Conservation (phyloP, 768 basidiomycete species). For the Podaxis pistillaris region DNA sequence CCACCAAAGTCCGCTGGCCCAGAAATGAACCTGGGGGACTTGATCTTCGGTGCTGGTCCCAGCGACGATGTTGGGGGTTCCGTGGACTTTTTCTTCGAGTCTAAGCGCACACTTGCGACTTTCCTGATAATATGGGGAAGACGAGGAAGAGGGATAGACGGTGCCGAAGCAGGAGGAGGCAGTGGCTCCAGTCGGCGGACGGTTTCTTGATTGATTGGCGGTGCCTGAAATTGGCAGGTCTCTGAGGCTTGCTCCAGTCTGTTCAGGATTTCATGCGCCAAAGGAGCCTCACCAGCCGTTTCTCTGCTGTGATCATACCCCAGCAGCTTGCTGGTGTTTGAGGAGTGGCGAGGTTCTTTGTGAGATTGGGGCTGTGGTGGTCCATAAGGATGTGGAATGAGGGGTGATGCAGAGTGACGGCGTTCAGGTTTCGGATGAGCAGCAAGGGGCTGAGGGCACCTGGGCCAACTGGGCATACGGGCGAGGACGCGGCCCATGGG, state of each 20-base stretch:
- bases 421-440: slow-evolving; percentile 23
- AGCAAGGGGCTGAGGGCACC: slow-evolving; percentile 17
- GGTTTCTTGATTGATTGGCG: slow-evolving; percentile 3
- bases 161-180: slow-evolving; percentile 5
- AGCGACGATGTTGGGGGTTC: slow-evolving; percentile 11
- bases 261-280: background rate
- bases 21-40: slow-evolving; percentile 25
- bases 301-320: background rate
- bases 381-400: slow-evolving; percentile 15
- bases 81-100: slow-evolving; percentile 16
- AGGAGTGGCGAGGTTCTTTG: background rate
- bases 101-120: slow-evolving; percentile 35
- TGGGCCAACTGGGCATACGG: slow-evolving; percentile 43
- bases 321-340: background rate
- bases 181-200: slow-evolving; percentile 6
- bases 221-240: background rate
- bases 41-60: slow-evolving; percentile 26
- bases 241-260: background rate
- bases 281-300: background rate
- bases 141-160: slow-evolving; percentile 12
- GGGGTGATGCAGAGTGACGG: slow-evolving; percentile 17
- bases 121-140: slow-evolving; percentile 35
- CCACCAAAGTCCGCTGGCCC: slow-evolving; percentile 12
- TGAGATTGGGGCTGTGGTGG: slow-evolving; percentile 13
- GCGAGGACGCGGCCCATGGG: slow-evolving; percentile 38